These are phyloP conservation scores for Ceratobasidium sp. DNA, from an alignment of 1,284 basidiomycete genomes.

Conservation along the genomic window DNA sequence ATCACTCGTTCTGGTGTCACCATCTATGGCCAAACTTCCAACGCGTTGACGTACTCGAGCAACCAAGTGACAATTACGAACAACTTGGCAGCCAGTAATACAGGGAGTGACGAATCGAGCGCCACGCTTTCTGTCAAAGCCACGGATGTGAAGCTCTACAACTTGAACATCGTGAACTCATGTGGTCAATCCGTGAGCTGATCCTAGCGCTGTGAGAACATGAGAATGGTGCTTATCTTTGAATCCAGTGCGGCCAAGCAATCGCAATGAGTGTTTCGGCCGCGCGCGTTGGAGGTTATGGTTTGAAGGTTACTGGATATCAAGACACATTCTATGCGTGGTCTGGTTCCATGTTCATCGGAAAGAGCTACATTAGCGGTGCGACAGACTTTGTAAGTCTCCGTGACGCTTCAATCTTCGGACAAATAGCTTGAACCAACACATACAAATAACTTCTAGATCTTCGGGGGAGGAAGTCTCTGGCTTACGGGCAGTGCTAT, in stretches of 20 bases:
- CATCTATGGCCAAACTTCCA: no score
- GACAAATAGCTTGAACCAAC: slow-evolving; percentile 2
- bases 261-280: slow-evolving; percentile 49
- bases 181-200: slow-evolving; percentile 13
- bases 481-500: slow-evolving; percentile 46
- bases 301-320: slow-evolving; percentile 47
- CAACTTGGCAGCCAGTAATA: slow-evolving; percentile 25
- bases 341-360: slow-evolving; percentile 48
- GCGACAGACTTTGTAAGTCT: slow-evolving; percentile 47
- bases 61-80: slow-evolving; percentile 34
- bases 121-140: slow-evolving; percentile 32
- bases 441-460: slow-evolving; percentile 7
- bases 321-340: slow-evolving; percentile 50
- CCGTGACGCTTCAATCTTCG: not conserved
- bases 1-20: slow-evolving; percentile 47
- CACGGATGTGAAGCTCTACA: slow-evolving; percentile 39
- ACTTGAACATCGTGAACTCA: slow-evolving; percentile 38
- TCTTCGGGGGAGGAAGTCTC: slow-evolving; percentile 34
- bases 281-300: slow-evolving; percentile 48
- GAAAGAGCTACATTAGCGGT: no score
- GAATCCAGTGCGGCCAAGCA: slow-evolving; percentile 46
- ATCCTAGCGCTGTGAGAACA: not conserved
- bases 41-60: slow-evolving; percentile 35
- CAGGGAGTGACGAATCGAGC: slow-evolving; percentile 39
- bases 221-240: not conserved